A percentile compares a stretch with the other conserved stretches of the same genome.
These are phyloP conservation scores for Aspergillus homomorphus DNA, from an alignment of 495 filamentous ascomycete genomes.

Conservation along the genomic window DNA sequence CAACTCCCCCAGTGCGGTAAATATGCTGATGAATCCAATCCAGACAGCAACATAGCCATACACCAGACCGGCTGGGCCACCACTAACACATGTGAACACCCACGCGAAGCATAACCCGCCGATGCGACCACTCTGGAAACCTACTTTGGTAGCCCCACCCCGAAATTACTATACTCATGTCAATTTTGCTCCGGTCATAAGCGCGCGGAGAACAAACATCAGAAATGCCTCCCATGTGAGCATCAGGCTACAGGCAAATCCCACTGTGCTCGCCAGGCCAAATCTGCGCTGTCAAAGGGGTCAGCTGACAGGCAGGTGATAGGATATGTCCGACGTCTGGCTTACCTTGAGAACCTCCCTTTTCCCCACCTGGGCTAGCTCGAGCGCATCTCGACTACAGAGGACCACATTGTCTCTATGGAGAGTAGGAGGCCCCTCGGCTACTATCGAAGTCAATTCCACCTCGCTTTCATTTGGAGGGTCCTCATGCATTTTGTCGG, in stretches of 20 bases:
- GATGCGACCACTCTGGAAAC: background rate
- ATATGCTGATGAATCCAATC: constrained; percentile 42
- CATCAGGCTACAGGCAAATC: constrained; percentile 9
- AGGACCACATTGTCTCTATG: background rate
- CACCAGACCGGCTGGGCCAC: constrained; percentile 48
- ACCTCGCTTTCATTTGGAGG: background rate
- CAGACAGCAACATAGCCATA: constrained; percentile 51
- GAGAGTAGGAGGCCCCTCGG: background rate
- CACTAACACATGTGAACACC: constrained; percentile 11
- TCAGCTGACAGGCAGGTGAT: background rate
- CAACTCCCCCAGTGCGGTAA: constrained; percentile 42
- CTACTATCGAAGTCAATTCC: background rate
- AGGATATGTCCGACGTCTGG: background rate
- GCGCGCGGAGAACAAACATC: background rate
- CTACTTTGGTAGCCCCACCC: background rate
- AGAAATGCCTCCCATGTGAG: constrained; percentile 10
- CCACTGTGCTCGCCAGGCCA: constrained; percentile 5
- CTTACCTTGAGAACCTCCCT: background rate
- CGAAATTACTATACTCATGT: constrained; percentile 5
- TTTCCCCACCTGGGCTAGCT: background rate
- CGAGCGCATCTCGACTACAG: background rate
- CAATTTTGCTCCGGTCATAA: constrained; percentile 1
- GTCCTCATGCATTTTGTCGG: background rate
- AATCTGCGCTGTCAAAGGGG: constrained; percentile 5
- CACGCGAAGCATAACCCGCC: background rate